These are phyloP conservation scores for Exophiala sp. DNA, from an alignment of 2,329 filamentous ascomycete species.

Conservation along the genomic window DNA sequence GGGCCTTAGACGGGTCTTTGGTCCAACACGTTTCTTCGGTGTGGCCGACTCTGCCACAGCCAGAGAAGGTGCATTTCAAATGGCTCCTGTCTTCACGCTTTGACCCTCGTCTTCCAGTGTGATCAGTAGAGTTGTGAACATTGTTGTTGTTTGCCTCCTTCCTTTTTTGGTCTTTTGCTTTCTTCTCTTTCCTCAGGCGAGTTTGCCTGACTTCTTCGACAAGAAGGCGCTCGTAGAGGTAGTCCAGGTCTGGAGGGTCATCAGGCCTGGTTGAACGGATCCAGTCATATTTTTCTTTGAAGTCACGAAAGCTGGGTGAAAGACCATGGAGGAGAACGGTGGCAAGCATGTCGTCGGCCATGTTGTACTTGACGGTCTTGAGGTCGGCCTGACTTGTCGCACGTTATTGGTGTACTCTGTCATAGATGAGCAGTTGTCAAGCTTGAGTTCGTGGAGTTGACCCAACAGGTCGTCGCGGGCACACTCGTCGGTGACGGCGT, in stretches of 20 bases:
- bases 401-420: slow-evolving; percentile 1
- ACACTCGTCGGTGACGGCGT: slow-evolving; percentile 1
- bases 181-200: not conserved
- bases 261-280: not conserved
- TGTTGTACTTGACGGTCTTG: not conserved
- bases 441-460: not conserved
- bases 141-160: not conserved
- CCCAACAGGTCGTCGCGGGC: not conserved
- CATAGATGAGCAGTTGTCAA: not conserved
- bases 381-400: slow-evolving; percentile 6
- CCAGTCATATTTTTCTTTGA: slow-evolving; percentile 5
- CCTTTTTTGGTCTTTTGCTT: not conserved
- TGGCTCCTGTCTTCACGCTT: not conserved
- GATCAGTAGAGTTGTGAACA: not conserved
- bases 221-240: not conserved
- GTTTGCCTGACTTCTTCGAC: not conserved
- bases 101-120: no score
- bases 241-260: slow-evolving; percentile 1
- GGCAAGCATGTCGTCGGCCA: not conserved
- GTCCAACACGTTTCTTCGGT: not conserved
- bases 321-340: slow-evolving; percentile 1
- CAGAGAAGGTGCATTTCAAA: not conserved
- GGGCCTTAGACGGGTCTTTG: not conserved
- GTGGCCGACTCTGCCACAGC: not conserved
- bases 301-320: not conserved